Percentiles rank a stretch among this genome's conserved stretches.
Evolutionary conservation across 2,329 filamentous ascomycete genomes (phyloP).

Genomic region (Neopestalotiopsis clavispora): DNA sequence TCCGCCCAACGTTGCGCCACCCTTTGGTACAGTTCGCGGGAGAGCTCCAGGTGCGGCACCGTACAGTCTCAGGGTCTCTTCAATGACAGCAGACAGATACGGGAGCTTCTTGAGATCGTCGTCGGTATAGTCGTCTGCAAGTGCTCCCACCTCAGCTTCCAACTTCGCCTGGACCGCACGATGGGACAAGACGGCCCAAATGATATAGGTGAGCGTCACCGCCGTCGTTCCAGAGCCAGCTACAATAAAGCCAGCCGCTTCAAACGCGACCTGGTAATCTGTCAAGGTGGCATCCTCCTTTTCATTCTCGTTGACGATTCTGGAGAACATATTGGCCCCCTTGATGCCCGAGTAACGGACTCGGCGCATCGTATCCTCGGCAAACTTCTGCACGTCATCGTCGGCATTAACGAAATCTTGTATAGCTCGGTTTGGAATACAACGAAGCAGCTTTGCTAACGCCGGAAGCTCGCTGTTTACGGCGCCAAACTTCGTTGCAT

Average conservation of each 20-base stretch:
- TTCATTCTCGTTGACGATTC: neutral
- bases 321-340: conserved; percentile 4
- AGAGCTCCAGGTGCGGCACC: conserved; percentile 36
- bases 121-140: conserved; percentile 31
- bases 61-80: conserved; percentile 38
- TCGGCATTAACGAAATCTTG: conserved; percentile 2
- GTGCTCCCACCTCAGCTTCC: conserved; percentile 23
- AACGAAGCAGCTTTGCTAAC: neutral
- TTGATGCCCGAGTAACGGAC: neutral
- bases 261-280: neutral
- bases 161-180: conserved; percentile 23
- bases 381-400: neutral
- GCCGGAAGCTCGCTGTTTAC: neutral
- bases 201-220: conserved; percentile 42
- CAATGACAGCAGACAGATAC: conserved; percentile 37
- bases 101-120: conserved; percentile 37
- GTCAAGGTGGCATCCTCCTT: neutral
- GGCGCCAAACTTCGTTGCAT: neutral
- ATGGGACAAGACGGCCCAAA: conserved; percentile 30
- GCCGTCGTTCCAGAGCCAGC: conserved; percentile 48
- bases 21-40: conserved; percentile 36
- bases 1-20: conserved; percentile 37
- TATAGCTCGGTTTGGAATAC: neutral
- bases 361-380: neutral
- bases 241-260: conserved; percentile 31